These are phyloP conservation scores for Fomitopsis betulina DNA, from an alignment of 1,284 basidiomycete genomes.

Conservation along the genomic window DNA sequence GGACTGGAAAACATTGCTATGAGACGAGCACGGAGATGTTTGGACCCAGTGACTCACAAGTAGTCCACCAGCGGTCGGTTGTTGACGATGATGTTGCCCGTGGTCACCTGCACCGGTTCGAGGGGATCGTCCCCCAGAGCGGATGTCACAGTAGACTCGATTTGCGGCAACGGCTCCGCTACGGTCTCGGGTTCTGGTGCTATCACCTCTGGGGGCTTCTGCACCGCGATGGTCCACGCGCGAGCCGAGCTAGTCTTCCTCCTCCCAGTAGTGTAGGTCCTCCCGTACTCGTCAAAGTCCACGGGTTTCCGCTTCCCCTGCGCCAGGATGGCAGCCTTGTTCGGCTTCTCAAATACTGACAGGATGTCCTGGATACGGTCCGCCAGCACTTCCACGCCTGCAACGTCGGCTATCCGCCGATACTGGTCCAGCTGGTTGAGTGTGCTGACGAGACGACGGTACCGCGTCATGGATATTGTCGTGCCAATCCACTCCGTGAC, in stretches of 20 bases:
- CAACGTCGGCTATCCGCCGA: conserved; percentile 60
- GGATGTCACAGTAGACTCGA: neutral
- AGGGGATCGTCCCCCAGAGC: conserved; percentile 4
- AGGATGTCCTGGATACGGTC: conserved; percentile 51
- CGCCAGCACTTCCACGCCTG: conserved; percentile 59
- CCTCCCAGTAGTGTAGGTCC: conserved; percentile 80
- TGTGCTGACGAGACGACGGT: conserved; percentile 61
- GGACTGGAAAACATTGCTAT: conserved; percentile 26
- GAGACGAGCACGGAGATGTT: neutral
- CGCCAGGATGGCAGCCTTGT: conserved; percentile 53
- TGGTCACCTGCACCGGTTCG: conserved; percentile 21
- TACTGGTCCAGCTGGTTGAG: conserved; percentile 75
- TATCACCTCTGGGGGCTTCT: conserved; percentile 18
- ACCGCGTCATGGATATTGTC: conserved; percentile 68
- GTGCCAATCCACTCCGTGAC: conserved; percentile 57
- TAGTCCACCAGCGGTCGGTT: conserved; percentile 74
- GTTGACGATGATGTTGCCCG: conserved; percentile 70
- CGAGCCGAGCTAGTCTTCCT: conserved; percentile 85
- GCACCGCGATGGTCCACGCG: conserved; percentile 90
- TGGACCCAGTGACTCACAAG: conserved; percentile 44
- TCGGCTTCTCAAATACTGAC: conserved; percentile 56
- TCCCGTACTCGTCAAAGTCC: conserved; percentile 65
- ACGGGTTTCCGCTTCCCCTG: conserved; percentile 53
- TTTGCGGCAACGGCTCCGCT: conserved; percentile 1
- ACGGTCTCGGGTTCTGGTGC: neutral